A percentile compares a stretch with the other conserved stretches of the same genome.
phyloP scores from a whole-genome alignment of 495 filamentous ascomycete species.

The Corynascus novoguineensis region DNA sequence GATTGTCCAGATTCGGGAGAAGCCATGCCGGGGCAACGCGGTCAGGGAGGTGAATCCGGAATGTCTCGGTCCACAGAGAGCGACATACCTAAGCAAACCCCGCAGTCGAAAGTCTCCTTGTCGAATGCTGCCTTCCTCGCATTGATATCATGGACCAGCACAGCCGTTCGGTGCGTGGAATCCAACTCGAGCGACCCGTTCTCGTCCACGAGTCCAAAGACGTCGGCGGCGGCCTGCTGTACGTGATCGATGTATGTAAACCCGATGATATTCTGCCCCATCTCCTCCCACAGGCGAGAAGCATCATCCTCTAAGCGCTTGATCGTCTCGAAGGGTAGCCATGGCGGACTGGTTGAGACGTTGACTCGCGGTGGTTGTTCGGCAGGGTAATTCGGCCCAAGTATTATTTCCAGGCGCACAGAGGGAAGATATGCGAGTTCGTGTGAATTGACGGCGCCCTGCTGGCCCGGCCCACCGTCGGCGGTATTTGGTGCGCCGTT shows the following conservation, averaged over 20 bases:
- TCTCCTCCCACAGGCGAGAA: conserved; percentile 70
- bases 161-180: conserved; percentile 57
- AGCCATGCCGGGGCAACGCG: not conserved
- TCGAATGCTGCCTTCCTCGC: conserved; percentile 70
- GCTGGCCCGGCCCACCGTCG: not conserved
- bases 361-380: conserved; percentile 58
- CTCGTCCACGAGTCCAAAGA: conserved; percentile 63
- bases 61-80: not conserved
- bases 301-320: conserved; percentile 56
- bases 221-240: conserved; percentile 69
- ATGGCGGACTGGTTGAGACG: conserved; percentile 60
- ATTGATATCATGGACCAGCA: conserved; percentile 75
- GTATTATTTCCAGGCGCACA: conserved; percentile 57
- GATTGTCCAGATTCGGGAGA: not conserved
- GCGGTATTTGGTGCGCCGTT: conserved; percentile 14
- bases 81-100: conserved; percentile 65
- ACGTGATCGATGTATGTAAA: conserved; percentile 84
- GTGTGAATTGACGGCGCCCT: conserved; percentile 49
- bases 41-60: not conserved
- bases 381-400: conserved; percentile 73
- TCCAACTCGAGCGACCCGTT: conserved; percentile 50
- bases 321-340: conserved; percentile 61
- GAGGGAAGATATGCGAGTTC: conserved; percentile 71
- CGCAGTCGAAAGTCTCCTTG: conserved; percentile 81
- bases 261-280: conserved; percentile 68